phyloP scores from a whole-genome alignment of 2,329 filamentous ascomycete species.

The Plenodomus lindquistii region DNA sequence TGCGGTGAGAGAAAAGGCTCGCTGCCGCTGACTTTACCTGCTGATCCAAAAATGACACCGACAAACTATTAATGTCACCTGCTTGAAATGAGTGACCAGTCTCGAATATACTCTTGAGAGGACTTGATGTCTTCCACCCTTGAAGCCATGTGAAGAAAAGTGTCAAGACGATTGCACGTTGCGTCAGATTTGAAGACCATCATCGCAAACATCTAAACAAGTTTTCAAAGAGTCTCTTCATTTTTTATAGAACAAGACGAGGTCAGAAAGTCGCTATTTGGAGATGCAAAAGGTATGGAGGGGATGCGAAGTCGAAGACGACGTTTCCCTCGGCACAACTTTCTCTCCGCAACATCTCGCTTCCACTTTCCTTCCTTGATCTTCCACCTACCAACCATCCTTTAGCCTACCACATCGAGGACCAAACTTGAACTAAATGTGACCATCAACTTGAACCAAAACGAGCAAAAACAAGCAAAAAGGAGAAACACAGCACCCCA shows the following conservation, averaged over 20 bases:
- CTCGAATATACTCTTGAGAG: neutral
- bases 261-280: neutral
- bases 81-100: neutral
- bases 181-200: neutral
- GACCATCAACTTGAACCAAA: neutral
- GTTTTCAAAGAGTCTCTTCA: neutral
- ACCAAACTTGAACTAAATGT: too few relatives aligned
- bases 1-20: neutral
- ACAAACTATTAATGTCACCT: neutral
- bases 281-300: neutral
- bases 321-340: slow-evolving; percentile 7
- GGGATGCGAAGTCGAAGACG: neutral
- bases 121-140: neutral
- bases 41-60: neutral
- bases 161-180: neutral
- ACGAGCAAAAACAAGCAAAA: neutral
- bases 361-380: slow-evolving; percentile 6
- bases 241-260: neutral
- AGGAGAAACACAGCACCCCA: neutral
- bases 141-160: neutral
- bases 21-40: neutral
- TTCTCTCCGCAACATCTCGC: slow-evolving; percentile 13
- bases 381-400: slow-evolving; percentile 4
- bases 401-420: slow-evolving; percentile 4
- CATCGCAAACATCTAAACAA: neutral